A percentile compares a stretch with the other conserved stretches of the same genome.
Conservation (phyloP, 352 stramenopile genomes). For the Globisporangium paroecandrum region DNA sequence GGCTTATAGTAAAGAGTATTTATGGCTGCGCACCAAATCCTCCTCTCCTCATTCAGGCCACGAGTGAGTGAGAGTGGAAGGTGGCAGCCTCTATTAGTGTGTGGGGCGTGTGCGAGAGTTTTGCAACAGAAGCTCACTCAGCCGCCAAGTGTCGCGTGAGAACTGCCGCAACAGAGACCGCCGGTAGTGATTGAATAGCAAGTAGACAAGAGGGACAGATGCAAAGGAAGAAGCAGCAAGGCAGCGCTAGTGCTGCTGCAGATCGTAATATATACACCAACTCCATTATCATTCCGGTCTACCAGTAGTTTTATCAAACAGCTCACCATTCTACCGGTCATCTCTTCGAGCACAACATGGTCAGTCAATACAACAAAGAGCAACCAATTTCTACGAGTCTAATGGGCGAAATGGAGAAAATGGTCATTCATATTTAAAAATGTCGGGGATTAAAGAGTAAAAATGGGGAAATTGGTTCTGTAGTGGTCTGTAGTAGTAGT, state of each 20-base stretch:
- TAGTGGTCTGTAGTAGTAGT: not conserved
- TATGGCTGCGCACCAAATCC: conserved; percentile 2
- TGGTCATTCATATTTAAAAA: not conserved
- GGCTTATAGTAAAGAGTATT: conserved; percentile 10
- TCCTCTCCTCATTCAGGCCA: not conserved
- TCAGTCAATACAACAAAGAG: too few relatives aligned
- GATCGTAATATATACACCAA: conserved; percentile 11
- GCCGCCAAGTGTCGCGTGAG: conserved; percentile 5
- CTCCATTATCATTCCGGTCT: not conserved
- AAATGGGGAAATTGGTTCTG: not conserved
- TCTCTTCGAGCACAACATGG: not conserved
- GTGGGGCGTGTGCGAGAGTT: not conserved
- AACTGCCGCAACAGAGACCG: not conserved
- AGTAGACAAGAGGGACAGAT: not conserved
- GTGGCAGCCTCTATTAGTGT: conserved; percentile 1
- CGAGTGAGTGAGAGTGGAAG: not conserved
- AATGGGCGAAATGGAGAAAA: not conserved
- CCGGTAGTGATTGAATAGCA: not conserved
- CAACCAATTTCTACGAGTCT: not conserved
- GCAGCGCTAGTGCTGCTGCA: not conserved
- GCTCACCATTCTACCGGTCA: too few relatives aligned
- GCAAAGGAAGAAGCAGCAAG: conserved; percentile 5
- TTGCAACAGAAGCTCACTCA: not conserved
- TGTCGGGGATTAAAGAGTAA: not conserved
- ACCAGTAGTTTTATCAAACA: not conserved